These are phyloP conservation scores for Lepiota venenata DNA, from an alignment of 768 basidiomycete species.

Conservation along the genomic window DNA sequence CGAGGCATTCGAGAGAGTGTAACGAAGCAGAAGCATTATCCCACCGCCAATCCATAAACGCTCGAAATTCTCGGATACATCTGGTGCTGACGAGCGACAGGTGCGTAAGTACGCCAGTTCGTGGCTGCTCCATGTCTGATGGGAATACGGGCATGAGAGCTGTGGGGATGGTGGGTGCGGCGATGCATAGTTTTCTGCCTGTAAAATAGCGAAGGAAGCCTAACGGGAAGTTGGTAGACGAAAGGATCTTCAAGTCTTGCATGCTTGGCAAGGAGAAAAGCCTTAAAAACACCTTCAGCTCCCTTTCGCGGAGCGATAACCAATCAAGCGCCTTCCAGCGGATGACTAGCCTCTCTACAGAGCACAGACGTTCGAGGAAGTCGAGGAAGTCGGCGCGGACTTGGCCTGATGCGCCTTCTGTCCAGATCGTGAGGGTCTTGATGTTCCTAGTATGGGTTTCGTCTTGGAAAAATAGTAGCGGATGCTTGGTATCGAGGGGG, in stretches of 20 bases:
- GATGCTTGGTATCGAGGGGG: conserved; percentile 4
- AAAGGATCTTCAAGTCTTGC: background rate
- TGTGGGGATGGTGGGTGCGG: background rate
- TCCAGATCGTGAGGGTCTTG: conserved; percentile 6
- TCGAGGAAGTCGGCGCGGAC: background rate
- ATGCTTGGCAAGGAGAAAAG: conserved; percentile 9
- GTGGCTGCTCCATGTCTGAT: background rate
- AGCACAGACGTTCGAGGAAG: conserved; percentile 4
- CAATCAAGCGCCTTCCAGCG: conserved; percentile 9
- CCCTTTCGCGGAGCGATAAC: conserved; percentile 1
- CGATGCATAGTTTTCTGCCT: conserved; percentile 1
- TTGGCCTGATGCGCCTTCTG: background rate
- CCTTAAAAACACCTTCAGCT: background rate
- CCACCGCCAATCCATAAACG: conserved; percentile 6
- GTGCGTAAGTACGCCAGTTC: conserved; percentile 1
- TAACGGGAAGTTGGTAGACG: conserved; percentile 5
- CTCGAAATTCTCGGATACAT: conserved; percentile 8
- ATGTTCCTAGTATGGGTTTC: background rate
- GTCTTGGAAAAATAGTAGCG: conserved; percentile 7
- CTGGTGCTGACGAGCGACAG: conserved; percentile 1
- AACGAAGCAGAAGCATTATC: background rate
- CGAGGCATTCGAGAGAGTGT: conserved; percentile 4
- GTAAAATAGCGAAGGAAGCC: conserved; percentile 3
- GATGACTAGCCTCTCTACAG: conserved; percentile 4
- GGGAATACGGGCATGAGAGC: conserved; percentile 6